Evolutionary conservation across 2,329 filamentous ascomycete genomes (phyloP).

Genomic region (Neofusicoccum laricinum): DNA sequence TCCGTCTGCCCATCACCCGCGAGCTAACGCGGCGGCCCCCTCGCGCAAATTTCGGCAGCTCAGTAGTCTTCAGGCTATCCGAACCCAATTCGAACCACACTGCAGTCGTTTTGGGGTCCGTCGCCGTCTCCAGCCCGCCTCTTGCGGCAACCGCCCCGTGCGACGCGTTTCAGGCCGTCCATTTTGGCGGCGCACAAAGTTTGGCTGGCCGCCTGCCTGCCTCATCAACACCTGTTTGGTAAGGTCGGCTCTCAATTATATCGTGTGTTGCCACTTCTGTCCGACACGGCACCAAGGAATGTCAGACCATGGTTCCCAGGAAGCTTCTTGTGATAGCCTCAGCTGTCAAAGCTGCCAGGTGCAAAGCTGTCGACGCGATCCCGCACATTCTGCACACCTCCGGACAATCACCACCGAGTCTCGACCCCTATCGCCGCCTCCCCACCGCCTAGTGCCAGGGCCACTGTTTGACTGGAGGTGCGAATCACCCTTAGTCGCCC

Average conservation of each 20-base stretch:
- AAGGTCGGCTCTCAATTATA: background rate
- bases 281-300: background rate
- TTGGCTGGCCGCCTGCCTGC: background rate
- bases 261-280: slow-evolving; percentile 7
- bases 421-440: background rate
- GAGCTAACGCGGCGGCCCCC: background rate
- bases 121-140: background rate
- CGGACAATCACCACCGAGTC: background rate
- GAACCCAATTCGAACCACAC: slow-evolving; percentile 12
- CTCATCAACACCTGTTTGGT: slow-evolving; percentile 1
- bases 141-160: background rate
- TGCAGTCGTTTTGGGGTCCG: background rate
- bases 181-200: slow-evolving; percentile 2
- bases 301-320: background rate
- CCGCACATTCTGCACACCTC: background rate
- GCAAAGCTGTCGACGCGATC: background rate
- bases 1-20: background rate
- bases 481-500: background rate
- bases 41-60: slow-evolving; percentile 5
- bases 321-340: background rate
- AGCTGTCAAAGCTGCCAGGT: background rate
- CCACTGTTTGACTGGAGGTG: background rate
- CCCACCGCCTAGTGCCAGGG: background rate
- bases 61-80: background rate
- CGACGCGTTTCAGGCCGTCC: slow-evolving; percentile 10